A percentile compares a stretch with the other conserved stretches of the same genome.
These are phyloP conservation scores for Cryptosporidium bovis DNA, from an alignment of 169 alveolate genomes.

Conservation along the genomic window DNA sequence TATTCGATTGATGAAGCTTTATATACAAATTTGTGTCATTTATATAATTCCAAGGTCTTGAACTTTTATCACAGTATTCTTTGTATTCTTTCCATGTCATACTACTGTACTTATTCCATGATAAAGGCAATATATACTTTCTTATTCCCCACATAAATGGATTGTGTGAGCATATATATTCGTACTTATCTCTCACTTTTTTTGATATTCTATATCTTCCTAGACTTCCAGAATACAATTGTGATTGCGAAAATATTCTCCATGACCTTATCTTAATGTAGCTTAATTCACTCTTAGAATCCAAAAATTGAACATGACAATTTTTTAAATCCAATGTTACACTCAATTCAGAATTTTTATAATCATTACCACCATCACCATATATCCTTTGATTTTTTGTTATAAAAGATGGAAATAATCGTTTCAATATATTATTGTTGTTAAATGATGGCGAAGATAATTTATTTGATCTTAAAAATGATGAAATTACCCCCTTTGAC, in stretches of 20 bases:
- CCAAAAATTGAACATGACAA: constrained; percentile 50
- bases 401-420: constrained; percentile 16
- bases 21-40: constrained; percentile 24
- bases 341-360: constrained; percentile 11
- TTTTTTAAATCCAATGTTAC: constrained; percentile 37
- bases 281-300: constrained; percentile 34
- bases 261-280: constrained; percentile 51
- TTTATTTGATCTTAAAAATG: constrained; percentile 18
- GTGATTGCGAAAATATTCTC: constrained; percentile 58
- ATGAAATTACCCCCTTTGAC: constrained; percentile 1
- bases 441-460: background rate
- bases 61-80: constrained; percentile 37
- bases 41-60: constrained; percentile 36
- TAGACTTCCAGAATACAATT: constrained; percentile 17
- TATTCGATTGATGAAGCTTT: constrained; percentile 37
- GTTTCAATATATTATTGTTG: background rate
- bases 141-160: constrained; percentile 18
- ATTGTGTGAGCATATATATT: constrained; percentile 28
- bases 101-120: background rate
- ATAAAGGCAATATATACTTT: constrained; percentile 29
- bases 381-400: too few relatives aligned
- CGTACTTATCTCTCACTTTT: constrained; percentile 12
- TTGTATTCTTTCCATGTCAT: constrained; percentile 24
- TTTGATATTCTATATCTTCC: constrained; percentile 51
- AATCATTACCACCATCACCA: too few relatives aligned